Evolutionary conservation across 1,284 basidiomycete genomes (phyloP).

Genomic region (Athelia psychrophila): DNA sequence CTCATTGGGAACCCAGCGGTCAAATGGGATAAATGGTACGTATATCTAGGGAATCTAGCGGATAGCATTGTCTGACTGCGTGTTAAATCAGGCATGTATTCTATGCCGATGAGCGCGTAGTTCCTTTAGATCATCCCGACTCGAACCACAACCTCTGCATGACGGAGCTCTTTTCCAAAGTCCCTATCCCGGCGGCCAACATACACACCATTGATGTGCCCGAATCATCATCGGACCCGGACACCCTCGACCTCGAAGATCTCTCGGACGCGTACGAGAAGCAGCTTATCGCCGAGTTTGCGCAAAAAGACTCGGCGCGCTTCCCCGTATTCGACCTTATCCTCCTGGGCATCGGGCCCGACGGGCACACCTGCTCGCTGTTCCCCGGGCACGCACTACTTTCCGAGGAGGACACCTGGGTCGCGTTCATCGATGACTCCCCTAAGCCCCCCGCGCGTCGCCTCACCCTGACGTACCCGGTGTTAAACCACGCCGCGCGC

Average conservation of each 20-base stretch:
- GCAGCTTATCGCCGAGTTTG: slow-evolving; percentile 88
- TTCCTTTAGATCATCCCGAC: slow-evolving; percentile 90
- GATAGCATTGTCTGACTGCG: slow-evolving; percentile 7
- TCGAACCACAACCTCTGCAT: slow-evolving; percentile 86
- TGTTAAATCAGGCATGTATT: slow-evolving; percentile 81
- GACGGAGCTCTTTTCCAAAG: slow-evolving; percentile 79
- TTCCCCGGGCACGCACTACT: slow-evolving; percentile 92
- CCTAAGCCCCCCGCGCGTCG: slow-evolving; percentile 92
- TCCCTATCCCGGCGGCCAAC: slow-evolving; percentile 75
- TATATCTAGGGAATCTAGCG: slow-evolving; percentile 11
- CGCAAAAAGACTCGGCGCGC: slow-evolving; percentile 84
- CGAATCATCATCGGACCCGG: slow-evolving; percentile 32
- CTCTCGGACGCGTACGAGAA: slow-evolving; percentile 93
- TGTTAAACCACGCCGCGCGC: slow-evolving; percentile 88
- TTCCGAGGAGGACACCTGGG: slow-evolving; percentile 87
- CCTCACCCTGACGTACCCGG: slow-evolving; percentile 90
- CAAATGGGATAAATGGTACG: slow-evolving; percentile 95
- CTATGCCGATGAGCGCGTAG: slow-evolving; percentile 96
- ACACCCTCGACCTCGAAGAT: slow-evolving; percentile 77
- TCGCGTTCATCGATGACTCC: slow-evolving; percentile 89
- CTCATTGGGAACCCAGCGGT: slow-evolving; percentile 75
- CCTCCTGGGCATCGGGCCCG: slow-evolving; percentile 90
- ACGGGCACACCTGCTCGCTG: slow-evolving; percentile 95
- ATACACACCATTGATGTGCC: slow-evolving; percentile 63
- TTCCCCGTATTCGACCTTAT: slow-evolving; percentile 96